Conservation (phyloP, 2,329 filamentous ascomycete species). For the Diaporthe citriasiana region DNA sequence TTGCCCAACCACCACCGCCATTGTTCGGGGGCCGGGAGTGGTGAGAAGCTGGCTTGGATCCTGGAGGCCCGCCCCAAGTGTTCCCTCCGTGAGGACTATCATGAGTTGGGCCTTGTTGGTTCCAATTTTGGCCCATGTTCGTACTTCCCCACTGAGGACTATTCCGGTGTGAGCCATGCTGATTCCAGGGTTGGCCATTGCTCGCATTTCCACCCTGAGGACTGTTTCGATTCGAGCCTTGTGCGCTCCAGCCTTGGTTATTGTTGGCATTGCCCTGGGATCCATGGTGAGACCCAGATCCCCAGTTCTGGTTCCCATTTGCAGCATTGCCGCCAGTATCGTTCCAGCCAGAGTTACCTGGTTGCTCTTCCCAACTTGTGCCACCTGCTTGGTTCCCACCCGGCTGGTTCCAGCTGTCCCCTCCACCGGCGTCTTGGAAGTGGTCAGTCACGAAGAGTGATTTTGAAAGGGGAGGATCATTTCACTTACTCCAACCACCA, state of each 20-base stretch:
- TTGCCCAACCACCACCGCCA: not conserved
- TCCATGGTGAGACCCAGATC: slow-evolving; percentile 17
- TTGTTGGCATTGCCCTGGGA: slow-evolving; percentile 16
- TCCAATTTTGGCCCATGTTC: slow-evolving; percentile 1
- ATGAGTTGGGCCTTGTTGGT: not conserved
- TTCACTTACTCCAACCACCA: slow-evolving; percentile 27
- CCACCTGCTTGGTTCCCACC: slow-evolving; percentile 6
- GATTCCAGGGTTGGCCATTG: slow-evolving; percentile 1
- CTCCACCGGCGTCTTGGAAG: not conserved
- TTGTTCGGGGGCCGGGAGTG: slow-evolving; percentile 16
- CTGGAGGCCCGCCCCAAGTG: slow-evolving; percentile 30
- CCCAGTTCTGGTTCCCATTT: slow-evolving; percentile 31
- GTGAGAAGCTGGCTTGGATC: slow-evolving; percentile 8
- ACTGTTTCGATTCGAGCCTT: not conserved
- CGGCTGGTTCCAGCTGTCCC: not conserved
- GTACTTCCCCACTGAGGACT: slow-evolving; percentile 6
- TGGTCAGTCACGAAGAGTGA: not conserved
- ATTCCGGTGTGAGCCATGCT: not conserved
- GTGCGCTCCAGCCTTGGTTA: slow-evolving; percentile 6
- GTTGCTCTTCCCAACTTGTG: not conserved
- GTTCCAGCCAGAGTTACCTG: slow-evolving; percentile 7
- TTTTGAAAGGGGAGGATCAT: not conserved
- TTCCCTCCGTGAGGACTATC: slow-evolving; percentile 19
- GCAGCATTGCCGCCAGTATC: slow-evolving; percentile 1
- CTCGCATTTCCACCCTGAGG: slow-evolving; percentile 11